Evolutionary conservation across 1,284 basidiomycete species (phyloP), one percentile per base, ranked within the genome.

Genomic region (Psilocybe mexicana): DNA sequence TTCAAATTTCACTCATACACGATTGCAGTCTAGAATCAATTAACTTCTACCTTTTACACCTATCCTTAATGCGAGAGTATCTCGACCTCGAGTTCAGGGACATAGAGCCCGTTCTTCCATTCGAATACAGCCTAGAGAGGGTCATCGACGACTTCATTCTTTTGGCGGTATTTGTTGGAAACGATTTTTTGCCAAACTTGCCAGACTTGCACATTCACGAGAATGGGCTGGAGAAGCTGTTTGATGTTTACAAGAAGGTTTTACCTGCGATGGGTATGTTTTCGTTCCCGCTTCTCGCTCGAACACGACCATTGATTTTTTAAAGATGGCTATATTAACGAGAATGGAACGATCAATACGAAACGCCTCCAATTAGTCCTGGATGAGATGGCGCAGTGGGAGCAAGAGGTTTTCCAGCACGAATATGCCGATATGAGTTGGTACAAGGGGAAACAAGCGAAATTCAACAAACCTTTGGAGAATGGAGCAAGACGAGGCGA

Each of bases 121-220:
- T 80, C 64, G 68, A 70, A 33, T 80, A 80, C 74, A 91, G 82
- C 67, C 83, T 98, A 57, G 96, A 99, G 72, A 86, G 92, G 35
- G 84, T 99, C 73, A 97, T 99, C 70, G 96, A 99, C 74, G 96
- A 99, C 76, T 98, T 98, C 74, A 93, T 99, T 67, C 80, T 99
- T 12, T 86, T 99, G 65, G 93, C 94, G 47, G 93, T 98, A 49
- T 98, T 99, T 68, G 89, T 98, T 53, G 96, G 96, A 35, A 99
- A 98, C 72, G 96, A 98, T 77, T 98, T 98, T 76, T 76, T 99
- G 65, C 96, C 96, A 6, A 94, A 99, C 76, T 76, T 99, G 53
- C 97, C 96, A 5, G 95, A 97, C 71, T 73, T 99, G 43, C 97
- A 99, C 71, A 99, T 99, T 72, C 96, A 98, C 70, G 94, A 98